phyloP scores from a whole-genome alignment of 2,329 filamentous ascomycete genomes.

The Aureobasidium lini region DNA sequence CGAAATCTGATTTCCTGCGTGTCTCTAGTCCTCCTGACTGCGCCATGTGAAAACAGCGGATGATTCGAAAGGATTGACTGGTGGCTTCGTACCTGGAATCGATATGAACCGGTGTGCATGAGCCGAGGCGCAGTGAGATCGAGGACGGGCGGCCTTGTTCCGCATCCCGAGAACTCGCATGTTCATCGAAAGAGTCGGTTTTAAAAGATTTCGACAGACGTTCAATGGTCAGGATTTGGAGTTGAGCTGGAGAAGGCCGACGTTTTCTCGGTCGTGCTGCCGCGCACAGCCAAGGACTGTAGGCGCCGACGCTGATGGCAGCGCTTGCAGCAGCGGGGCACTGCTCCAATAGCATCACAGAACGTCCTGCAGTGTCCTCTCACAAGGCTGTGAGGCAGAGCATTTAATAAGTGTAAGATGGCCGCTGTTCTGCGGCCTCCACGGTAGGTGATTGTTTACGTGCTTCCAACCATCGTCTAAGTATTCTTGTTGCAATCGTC shows the following conservation, averaged over 20 bases:
- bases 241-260: no score
- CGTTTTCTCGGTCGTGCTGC: background rate
- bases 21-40: background rate
- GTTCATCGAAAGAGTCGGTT: background rate
- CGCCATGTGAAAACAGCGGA: background rate
- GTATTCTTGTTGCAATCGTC: no score
- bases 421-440: background rate
- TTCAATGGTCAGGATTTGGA: no score
- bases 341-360: conserved; percentile 5
- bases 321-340: conserved; percentile 5
- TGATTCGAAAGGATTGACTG: background rate
- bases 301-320: conserved; percentile 9
- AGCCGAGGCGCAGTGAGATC: background rate
- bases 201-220: no score
- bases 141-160: background rate
- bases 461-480: no score
- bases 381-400: background rate
- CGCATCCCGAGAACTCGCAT: background rate
- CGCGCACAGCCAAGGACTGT: conserved; percentile 3
- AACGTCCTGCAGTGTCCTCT: background rate
- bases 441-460: background rate
- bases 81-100: background rate
- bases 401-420: background rate
- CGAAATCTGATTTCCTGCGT: background rate
- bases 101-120: background rate